These are phyloP conservation scores for Phytophthora syringae DNA, from an alignment of 352 stramenopile species.

Conservation along the genomic window DNA sequence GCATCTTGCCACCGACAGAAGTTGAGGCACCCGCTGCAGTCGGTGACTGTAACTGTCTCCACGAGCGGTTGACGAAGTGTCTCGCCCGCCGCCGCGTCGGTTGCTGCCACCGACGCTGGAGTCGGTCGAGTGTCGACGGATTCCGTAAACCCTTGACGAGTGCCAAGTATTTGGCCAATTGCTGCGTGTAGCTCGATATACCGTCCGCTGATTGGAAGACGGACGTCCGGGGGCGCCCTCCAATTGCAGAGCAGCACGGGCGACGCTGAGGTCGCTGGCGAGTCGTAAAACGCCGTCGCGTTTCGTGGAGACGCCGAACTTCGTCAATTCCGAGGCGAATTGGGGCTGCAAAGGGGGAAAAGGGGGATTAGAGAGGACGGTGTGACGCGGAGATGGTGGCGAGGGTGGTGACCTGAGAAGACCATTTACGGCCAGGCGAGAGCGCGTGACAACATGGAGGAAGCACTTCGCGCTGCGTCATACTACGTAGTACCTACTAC, in stretches of 20 bases:
- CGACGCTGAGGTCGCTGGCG: conserved; percentile 43
- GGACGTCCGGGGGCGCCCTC: background rate
- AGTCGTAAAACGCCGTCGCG: conserved; percentile 46
- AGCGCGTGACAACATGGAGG: conserved; percentile 66
- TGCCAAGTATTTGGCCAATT: conserved; percentile 53
- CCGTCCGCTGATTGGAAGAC: conserved; percentile 27
- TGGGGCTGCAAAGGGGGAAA: conserved; percentile 29
- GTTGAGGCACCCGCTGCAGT: conserved; percentile 45
- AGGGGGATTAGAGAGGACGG: background rate
- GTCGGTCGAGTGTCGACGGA: background rate
- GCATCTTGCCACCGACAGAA: conserved; percentile 70
- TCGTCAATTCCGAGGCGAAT: conserved; percentile 53
- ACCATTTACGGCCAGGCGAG: conserved; percentile 40
- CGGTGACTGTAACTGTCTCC: conserved; percentile 12
- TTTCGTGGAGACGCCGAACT: conserved; percentile 40
- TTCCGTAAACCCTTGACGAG: conserved; percentile 65
- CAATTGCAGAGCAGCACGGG: conserved; percentile 46
- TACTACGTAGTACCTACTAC: too few species aligned
- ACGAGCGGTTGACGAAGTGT: conserved; percentile 54
- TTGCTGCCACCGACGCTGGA: conserved; percentile 12
- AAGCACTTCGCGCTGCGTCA: conserved; percentile 47
- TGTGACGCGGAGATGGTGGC: background rate
- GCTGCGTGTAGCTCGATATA: conserved; percentile 40
- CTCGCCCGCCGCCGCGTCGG: conserved; percentile 2
- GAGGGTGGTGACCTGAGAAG: background rate